phyloP scores from a whole-genome alignment of 2,329 filamentous ascomycete species.

The Coniochaeta sp. region DNA sequence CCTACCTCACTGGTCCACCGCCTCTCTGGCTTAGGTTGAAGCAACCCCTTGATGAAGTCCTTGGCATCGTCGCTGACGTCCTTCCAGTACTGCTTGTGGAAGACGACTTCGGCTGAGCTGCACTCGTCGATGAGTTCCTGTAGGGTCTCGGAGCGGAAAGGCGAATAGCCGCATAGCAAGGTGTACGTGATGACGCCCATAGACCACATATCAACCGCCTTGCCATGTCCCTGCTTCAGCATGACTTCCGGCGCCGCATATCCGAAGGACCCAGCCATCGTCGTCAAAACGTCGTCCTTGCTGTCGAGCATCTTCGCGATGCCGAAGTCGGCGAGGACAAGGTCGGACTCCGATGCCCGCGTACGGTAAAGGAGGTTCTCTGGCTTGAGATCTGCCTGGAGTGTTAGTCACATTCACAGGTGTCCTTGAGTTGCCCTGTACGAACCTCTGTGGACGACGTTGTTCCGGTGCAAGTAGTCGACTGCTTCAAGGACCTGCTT shows the following conservation, averaged over 20 bases:
- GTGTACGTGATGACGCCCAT: slow-evolving; percentile 98
- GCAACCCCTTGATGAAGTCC: slow-evolving; percentile 77
- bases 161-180: slow-evolving; percentile 93
- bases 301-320: slow-evolving; percentile 97
- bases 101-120: slow-evolving; percentile 73
- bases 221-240: slow-evolving; percentile 95
- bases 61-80: slow-evolving; percentile 95
- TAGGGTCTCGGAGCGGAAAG: slow-evolving; percentile 92
- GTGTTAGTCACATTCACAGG: neutral
- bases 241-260: slow-evolving; percentile 98
- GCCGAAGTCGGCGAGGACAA: slow-evolving; percentile 94
- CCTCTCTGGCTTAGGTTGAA: slow-evolving; percentile 70
- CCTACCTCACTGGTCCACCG: slow-evolving; percentile 71
- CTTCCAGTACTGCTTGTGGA: slow-evolving; percentile 98
- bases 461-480: slow-evolving; percentile 87
- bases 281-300: slow-evolving; percentile 86
- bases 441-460: slow-evolving; percentile 90
- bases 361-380: slow-evolving; percentile 96
- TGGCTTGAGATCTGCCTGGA: slow-evolving; percentile 76
- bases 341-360: slow-evolving; percentile 65
- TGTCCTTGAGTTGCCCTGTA: neutral
- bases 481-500: slow-evolving; percentile 89
- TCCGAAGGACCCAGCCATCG: slow-evolving; percentile 97
- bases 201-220: slow-evolving; percentile 99
- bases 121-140: slow-evolving; percentile 93